Base-by-base conservation (phyloP, 2,329 filamentous ascomycete genomes). In the Ciborinia camelliae region DNA sequence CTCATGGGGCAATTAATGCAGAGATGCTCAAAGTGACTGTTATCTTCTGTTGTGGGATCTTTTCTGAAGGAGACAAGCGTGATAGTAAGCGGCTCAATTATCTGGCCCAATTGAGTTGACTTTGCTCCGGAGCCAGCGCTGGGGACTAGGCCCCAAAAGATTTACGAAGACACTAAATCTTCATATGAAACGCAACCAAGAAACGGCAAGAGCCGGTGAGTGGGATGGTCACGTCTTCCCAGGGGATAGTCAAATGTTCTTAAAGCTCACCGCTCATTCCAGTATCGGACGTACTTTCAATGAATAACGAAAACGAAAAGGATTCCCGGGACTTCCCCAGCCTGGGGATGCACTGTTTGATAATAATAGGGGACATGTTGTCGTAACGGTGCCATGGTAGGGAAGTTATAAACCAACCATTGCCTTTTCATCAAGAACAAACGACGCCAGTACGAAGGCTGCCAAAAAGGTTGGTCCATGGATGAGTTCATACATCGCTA, bases 1-100 rank as follows among this genome's bases (percentile, higher is more conserved):
- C n/a, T n/a, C n/a, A n/a, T n/a, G n/a, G n/a, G n/a, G n/a, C n/a
- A n/a, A n/a, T n/a, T n/a, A n/a, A 4, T 37, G 6, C 7, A 37
- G 35, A 2, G n/a, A n/a, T n/a, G 10, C 10, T 23, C 43, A 47
- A 1, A 4, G 6, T 47, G 15, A 5, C 54, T 58, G 62, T 32
- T 20, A 43, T 26, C 52, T 26, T 50, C 30, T 15, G 62, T 57
- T 54, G 65, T 66, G 69, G 67, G 62, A 66, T 68, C 77, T 77
- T 81, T 81, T 82, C 80, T 82, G 80, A 82, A 82, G 80, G 80
- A 80, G 81, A 82, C 73, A 84, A 82, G 80, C 81, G 81, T 79
- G 81, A 82, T 83, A 83, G 80, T 82, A 81, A 81, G 80, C 69
- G 71, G 72, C 65, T 75, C 78, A 57, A 35, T 14, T 51, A 23